These are phyloP conservation scores for Candida silvicultrix DNA, from an alignment of 805 yeast species.

Conservation along the genomic window DNA sequence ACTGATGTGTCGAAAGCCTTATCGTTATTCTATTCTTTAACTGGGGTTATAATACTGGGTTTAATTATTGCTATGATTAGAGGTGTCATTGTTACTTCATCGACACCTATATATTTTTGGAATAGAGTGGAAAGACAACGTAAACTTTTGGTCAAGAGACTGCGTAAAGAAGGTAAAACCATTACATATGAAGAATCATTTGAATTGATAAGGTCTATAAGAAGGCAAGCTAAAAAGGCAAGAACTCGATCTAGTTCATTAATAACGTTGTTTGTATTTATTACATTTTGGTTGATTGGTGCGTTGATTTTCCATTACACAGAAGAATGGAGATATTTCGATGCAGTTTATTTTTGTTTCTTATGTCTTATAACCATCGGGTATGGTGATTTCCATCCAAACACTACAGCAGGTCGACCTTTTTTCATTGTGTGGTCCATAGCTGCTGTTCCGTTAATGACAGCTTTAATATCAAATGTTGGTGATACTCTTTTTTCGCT, in stretches of 20 bases:
- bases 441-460: constrained; percentile 82
- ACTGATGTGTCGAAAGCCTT: constrained; percentile 50
- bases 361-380: constrained; percentile 78
- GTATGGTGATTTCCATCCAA: constrained; percentile 72
- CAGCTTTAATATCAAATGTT: constrained; percentile 64
- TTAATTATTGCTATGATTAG: constrained; percentile 66
- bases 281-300: constrained; percentile 67
- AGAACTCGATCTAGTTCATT: constrained; percentile 35
- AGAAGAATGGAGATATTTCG: constrained; percentile 71
- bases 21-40: constrained; percentile 54
- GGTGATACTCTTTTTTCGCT: constrained; percentile 50
- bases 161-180: constrained; percentile 7
- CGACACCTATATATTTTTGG: constrained; percentile 61
- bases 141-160: constrained; percentile 22
- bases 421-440: constrained; percentile 79
- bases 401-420: constrained; percentile 56
- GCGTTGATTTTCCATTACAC: constrained; percentile 52
- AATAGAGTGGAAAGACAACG: constrained; percentile 54
- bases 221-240: constrained; percentile 30
- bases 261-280: constrained; percentile 36
- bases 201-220: constrained; percentile 46
- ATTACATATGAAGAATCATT: constrained; percentile 45
- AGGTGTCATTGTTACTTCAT: constrained; percentile 52
- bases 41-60: constrained; percentile 72
- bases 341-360: constrained; percentile 70